Evolutionary conservation across 1,139 yeast genomes (phyloP), one percentile per base, ranked within the genome.

Genomic region (Taphrina deformans): DNA sequence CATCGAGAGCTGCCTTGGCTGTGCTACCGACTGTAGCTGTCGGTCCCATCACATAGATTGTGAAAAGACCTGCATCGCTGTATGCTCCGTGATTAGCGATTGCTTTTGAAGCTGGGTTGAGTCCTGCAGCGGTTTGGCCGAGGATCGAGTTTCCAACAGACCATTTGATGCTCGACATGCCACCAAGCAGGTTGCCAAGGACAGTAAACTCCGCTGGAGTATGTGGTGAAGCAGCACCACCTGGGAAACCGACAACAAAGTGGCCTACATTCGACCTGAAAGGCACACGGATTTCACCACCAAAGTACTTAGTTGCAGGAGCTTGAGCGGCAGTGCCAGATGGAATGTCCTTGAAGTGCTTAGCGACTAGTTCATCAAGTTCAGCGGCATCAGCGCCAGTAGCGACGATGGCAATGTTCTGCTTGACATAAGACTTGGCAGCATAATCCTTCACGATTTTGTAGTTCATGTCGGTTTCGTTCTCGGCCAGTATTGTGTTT

Each of bases 181-280:
- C 82, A 68, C 91, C 88, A 72, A 89, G 80, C 72, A 87, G 86
- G 71, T 89, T 83, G 67, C 93, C 82, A 75, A 93, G 83, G 52
- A 87, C 84, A 75, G 88, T 86, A 78, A 82, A 86, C 72, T 85
- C 82, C 70, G 85, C 83, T 67, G 88, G 86, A 67, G 82, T 77
- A 16, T 61, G 65, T 16, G 55, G 38, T 10, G 59, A 35, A 65
- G 84, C 80, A 72, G 82, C 77, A 64, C 78, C 72, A 68, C 88
- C 83, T 72, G 98, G 96, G 72, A 90, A 82, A 75, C 96, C 96
- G 73, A 95, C 81, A 67, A 86, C 85, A 67, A 93, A 93, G 44
- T 65, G 65, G 69, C 85, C 84, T 69, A 90, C 85, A 70, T 81
- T 79, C 71, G 90, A 91, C 60, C 75, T 69, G 69, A 85, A 76